Evolutionary conservation across 306 rosid species (phyloP).

Genomic region (Dalbergia oliveri): DNA sequence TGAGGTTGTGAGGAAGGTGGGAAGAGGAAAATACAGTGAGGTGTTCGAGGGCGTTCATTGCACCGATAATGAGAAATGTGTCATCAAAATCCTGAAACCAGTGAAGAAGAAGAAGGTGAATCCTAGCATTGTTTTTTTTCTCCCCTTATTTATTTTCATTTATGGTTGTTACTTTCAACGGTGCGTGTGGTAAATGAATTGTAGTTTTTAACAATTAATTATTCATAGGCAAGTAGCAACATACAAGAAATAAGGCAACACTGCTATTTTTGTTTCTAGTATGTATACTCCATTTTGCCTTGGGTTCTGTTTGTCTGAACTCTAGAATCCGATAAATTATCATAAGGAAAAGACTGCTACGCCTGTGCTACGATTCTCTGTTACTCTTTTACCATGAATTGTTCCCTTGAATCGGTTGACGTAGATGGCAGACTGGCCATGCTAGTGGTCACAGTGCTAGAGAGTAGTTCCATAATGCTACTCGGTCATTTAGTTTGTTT

Average conservation of each 20-base stretch:
- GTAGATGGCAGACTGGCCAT: background rate
- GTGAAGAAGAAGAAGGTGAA: constrained; percentile 85
- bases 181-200: constrained; percentile 1
- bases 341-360: constrained; percentile 16
- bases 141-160: background rate
- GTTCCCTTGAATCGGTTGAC: constrained; percentile 2
- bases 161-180: constrained; percentile 26
- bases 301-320: background rate
- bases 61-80: constrained; percentile 74
- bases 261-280: background rate
- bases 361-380: background rate
- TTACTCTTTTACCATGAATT: background rate
- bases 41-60: constrained; percentile 83
- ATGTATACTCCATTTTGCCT: background rate
- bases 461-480: background rate
- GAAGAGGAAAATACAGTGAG: constrained; percentile 91
- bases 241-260: background rate
- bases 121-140: background rate
- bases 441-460: background rate
- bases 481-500: background rate
- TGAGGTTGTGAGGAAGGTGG: constrained; percentile 83
- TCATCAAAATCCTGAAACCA: constrained; percentile 83
- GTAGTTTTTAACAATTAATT: background rate
- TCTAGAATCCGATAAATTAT: background rate
- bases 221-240: background rate